Evolutionary conservation across 192 early-diverging fungal genomes (phyloP), one percentile per base, ranked within the genome.

Genomic region (Fimicolochytrium jonesii): DNA sequence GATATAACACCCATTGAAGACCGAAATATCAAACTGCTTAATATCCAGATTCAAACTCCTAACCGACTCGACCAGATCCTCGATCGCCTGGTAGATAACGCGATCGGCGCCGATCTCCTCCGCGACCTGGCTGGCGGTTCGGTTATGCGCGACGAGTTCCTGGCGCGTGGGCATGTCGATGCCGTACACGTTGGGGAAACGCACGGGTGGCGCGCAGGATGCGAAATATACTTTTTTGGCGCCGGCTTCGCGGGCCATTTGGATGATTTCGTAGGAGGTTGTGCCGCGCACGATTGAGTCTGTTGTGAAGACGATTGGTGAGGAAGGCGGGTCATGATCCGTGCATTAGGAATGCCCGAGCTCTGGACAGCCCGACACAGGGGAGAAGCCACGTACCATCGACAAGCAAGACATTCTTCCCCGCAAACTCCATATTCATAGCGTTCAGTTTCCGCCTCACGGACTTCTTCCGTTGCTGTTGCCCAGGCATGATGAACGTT

Each of bases 241-340:
- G 49, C 97, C 97, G 49, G 90, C 89, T 37, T 99, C 97, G 45
- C 97, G 88, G 3, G 97, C 97, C 97, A 99, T 99, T 72, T 92
- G 90, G 48, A 99, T 88, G 72, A 99, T 99, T 76, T 99, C 95
- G 55, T 88, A 87, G 17, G 97, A 99, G 5, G 97, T 99, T 13
- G 97, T 99, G 53, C 97, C 97, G 67, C 97, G 88, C n/a, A 99
- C 97, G 71, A 99, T 97, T 0, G 95, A 98, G 75, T 99, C 92
- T 80, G 54, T 5, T 4, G n/a, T 2, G n/a, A 3, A 35, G n/a
- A 36, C 36, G 30, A 54, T n/a, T n/a, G n/a, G n/a, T 6, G 22
- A 2, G 11, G 15, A 6, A 65, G 20, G 26, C 37, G 37, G 17
- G 7, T 17, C 7, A 7, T 10, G 37, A 17, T 7, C 37, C 9